Evolutionary conservation across 2,329 filamentous ascomycete species (phyloP).

Genomic region (Dactylellina parvicollis): DNA sequence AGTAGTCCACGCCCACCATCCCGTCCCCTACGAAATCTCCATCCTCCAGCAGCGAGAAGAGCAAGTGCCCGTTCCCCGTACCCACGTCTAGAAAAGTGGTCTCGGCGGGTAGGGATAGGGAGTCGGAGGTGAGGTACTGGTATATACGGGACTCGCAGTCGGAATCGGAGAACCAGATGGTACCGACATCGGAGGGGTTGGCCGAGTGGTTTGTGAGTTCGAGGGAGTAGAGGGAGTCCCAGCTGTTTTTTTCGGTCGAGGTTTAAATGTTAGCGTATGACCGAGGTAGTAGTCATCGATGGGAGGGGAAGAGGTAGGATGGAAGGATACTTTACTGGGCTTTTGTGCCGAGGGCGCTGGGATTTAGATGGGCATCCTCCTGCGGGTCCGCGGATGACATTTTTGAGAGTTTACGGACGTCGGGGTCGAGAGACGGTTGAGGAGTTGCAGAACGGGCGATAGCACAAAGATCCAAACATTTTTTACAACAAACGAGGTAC

Average conservation of each 20-base stretch:
- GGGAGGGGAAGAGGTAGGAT: slow-evolving; percentile 18
- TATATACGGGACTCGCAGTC: slow-evolving; percentile 85
- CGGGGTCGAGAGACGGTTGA: too few species aligned
- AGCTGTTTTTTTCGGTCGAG: slow-evolving; percentile 70
- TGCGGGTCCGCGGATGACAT: slow-evolving; percentile 21
- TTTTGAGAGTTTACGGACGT: background rate
- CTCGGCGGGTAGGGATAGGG: slow-evolving; percentile 59
- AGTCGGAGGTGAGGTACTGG: slow-evolving; percentile 69
- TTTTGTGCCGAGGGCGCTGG: slow-evolving; percentile 77
- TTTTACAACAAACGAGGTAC: too few species aligned
- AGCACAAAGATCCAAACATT: too few species aligned
- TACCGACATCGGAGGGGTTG: slow-evolving; percentile 82
- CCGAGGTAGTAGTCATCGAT: background rate
- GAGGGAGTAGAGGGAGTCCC: slow-evolving; percentile 77
- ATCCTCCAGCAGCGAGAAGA: slow-evolving; percentile 79
- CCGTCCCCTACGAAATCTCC: slow-evolving; percentile 65
- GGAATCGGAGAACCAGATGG: slow-evolving; percentile 95
- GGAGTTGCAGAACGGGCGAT: too few species aligned
- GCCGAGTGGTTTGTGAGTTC: slow-evolving; percentile 77
- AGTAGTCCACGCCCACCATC: slow-evolving; percentile 91
- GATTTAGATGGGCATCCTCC: slow-evolving; percentile 54
- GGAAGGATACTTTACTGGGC: slow-evolving; percentile 74
- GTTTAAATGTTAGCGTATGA: background rate
- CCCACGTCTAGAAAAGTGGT: slow-evolving; percentile 83
- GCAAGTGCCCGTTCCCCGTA: slow-evolving; percentile 90